Evolutionary conservation across 768 basidiomycete species (phyloP).

Genomic region (Mycena chlorophos): DNA sequence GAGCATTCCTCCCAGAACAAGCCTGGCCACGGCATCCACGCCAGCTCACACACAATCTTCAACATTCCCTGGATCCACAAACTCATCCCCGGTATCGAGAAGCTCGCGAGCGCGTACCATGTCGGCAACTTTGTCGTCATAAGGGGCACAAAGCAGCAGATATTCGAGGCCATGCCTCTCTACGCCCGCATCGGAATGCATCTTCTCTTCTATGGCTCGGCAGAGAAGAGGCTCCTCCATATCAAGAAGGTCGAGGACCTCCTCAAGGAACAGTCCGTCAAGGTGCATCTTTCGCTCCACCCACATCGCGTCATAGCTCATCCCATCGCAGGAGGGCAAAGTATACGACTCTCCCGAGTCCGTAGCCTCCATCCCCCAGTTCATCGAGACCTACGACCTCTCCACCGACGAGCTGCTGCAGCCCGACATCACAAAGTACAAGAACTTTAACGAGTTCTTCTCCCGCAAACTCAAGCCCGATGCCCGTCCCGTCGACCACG

Average conservation of each 20-base stretch:
- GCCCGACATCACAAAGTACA: slow-evolving; percentile 61
- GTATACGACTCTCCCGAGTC: slow-evolving; percentile 57
- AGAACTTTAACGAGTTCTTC: slow-evolving; percentile 81
- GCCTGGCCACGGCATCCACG: slow-evolving; percentile 35
- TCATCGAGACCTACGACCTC: slow-evolving; percentile 57
- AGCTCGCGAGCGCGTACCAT: slow-evolving; percentile 52
- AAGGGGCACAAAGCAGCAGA: slow-evolving; percentile 47
- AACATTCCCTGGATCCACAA: slow-evolving; percentile 42
- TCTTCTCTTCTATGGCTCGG: slow-evolving; percentile 62
- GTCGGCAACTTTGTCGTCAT: slow-evolving; percentile 59
- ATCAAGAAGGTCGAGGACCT: slow-evolving; percentile 48
- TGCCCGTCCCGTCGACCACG: slow-evolving; percentile 62
- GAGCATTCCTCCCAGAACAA: slow-evolving; percentile 38
- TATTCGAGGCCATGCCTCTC: slow-evolving; percentile 77
- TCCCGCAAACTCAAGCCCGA: slow-evolving; percentile 55
- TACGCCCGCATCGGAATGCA: slow-evolving; percentile 76
- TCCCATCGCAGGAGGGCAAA: slow-evolving; percentile 49
- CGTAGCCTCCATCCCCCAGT: slow-evolving; percentile 52
- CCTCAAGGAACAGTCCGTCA: slow-evolving; percentile 56
- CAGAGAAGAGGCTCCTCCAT: slow-evolving; percentile 51
- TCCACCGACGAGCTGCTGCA: slow-evolving; percentile 59
- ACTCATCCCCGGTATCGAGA: slow-evolving; percentile 57
- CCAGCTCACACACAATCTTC: slow-evolving; percentile 30
- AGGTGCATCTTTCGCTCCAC: slow-evolving; percentile 30
- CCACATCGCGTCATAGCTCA: neutral